Evolutionary conservation across 1,139 yeast genomes (phyloP).

Genomic region (Hanseniaspora uvarum): DNA sequence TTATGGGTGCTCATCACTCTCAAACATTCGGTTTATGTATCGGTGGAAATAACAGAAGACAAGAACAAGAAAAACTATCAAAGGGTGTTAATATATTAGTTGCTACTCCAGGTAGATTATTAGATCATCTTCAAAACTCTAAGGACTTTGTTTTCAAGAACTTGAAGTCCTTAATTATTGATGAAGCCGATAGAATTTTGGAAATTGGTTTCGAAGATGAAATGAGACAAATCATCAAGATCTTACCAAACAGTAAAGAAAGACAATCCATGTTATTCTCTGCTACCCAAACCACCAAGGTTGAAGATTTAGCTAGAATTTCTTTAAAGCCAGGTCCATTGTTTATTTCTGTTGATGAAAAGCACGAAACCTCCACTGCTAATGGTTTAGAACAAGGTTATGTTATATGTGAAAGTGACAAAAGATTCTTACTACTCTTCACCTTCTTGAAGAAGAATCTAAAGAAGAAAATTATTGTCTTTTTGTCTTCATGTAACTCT

Average conservation of each 20-base stretch:
- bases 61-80: slow-evolving; percentile 84
- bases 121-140: slow-evolving; percentile 94
- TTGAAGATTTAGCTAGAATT: slow-evolving; percentile 93
- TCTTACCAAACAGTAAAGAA: slow-evolving; percentile 72
- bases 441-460: slow-evolving; percentile 85
- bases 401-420: slow-evolving; percentile 93
- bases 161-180: slow-evolving; percentile 84
- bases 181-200: slow-evolving; percentile 92
- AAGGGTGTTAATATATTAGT: slow-evolving; percentile 89
- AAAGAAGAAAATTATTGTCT: slow-evolving; percentile 87
- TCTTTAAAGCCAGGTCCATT: slow-evolving; percentile 92
- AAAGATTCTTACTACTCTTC: slow-evolving; percentile 76
- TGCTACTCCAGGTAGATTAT: slow-evolving; percentile 94
- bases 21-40: slow-evolving; percentile 95
- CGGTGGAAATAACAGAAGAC: slow-evolving; percentile 97
- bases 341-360: slow-evolving; percentile 86
- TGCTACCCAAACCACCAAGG: slow-evolving; percentile 97
- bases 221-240: slow-evolving; percentile 91
- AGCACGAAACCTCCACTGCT: slow-evolving; percentile 75
- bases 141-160: slow-evolving; percentile 89
- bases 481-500: slow-evolving; percentile 90
- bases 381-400: slow-evolving; percentile 97
- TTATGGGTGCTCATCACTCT: slow-evolving; percentile 72
- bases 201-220: slow-evolving; percentile 98
- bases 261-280: slow-evolving; percentile 96